phyloP scores from a whole-genome alignment of 1,139 yeast species.

The Hyphopichia khmerensis region DNA sequence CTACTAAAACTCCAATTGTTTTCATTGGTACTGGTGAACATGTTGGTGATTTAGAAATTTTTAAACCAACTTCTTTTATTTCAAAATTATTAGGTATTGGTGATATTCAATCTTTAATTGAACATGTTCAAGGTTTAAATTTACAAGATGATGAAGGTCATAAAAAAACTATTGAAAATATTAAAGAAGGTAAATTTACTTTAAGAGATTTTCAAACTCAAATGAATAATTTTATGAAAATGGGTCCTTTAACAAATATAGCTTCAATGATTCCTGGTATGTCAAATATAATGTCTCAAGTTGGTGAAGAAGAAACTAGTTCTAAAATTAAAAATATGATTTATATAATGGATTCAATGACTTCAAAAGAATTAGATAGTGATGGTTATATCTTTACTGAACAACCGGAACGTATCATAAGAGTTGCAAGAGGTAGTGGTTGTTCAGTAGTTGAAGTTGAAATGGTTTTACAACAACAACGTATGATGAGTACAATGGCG shows the following conservation, averaged over 20 bases:
- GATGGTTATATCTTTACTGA: constrained; percentile 82
- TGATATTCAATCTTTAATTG: constrained; percentile 90
- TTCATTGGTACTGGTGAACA: constrained; percentile 99
- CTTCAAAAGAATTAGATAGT: constrained; percentile 83
- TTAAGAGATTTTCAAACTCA: constrained; percentile 90
- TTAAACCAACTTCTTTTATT: constrained; percentile 85
- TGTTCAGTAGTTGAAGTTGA: constrained; percentile 92
- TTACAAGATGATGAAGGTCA: constrained; percentile 68
- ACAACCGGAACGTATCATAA: constrained; percentile 80
- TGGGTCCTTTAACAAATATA: constrained; percentile 93
- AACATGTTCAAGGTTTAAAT: constrained; percentile 85
- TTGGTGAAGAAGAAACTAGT: constrained; percentile 89
- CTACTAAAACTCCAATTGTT: constrained; percentile 92
- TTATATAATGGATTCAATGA: constrained; percentile 95
- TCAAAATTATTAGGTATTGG: constrained; percentile 93
- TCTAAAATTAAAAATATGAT: constrained; percentile 84
- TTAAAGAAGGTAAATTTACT: constrained; percentile 94
- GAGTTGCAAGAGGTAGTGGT: constrained; percentile 97
- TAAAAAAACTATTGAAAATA: constrained; percentile 87
- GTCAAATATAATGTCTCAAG: constrained; percentile 78
- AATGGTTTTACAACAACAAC: constrained; percentile 86
- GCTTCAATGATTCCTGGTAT: constrained; percentile 97
- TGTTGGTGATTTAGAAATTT: constrained; percentile 87
- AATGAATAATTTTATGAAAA: constrained; percentile 90
- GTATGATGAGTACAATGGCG: constrained; percentile 95